Evolutionary conservation across 1,139 yeast genomes (phyloP).

Genomic region (Sugiyamaella pinicola): DNA sequence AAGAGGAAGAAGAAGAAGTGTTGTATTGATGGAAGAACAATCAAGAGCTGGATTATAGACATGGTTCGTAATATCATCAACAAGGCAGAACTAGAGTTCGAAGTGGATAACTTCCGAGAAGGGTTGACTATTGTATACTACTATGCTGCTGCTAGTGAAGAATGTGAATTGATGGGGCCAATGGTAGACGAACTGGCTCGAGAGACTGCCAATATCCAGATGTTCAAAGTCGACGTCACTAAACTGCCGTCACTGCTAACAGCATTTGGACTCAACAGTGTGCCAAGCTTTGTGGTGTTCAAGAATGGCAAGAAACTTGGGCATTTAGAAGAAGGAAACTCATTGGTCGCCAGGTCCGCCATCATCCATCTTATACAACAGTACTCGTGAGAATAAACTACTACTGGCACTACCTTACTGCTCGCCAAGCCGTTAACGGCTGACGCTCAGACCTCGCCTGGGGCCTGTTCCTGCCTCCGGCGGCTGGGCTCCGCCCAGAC

Average conservation of each 20-base stretch:
- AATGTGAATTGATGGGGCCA: slow-evolving; percentile 18
- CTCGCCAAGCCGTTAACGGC: not conserved
- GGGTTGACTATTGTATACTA: slow-evolving; percentile 18
- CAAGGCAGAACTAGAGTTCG: slow-evolving; percentile 10
- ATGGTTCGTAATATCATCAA: slow-evolving; percentile 12
- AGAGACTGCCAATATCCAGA: slow-evolving; percentile 3
- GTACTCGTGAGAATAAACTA: slow-evolving; percentile 1
- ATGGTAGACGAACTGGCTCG: slow-evolving; percentile 17
- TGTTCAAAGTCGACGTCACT: slow-evolving; percentile 12
- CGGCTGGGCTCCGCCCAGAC: not conserved
- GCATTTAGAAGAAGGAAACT: slow-evolving; percentile 11
- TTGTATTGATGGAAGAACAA: no score
- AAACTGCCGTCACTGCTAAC: slow-evolving; percentile 12
- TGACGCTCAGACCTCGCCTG: no score
- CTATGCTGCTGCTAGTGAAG: slow-evolving; percentile 16
- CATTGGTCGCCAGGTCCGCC: slow-evolving; percentile 7
- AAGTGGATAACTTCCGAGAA: slow-evolving; percentile 4
- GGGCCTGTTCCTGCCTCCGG: not conserved
- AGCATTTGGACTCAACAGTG: slow-evolving; percentile 11
- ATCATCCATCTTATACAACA: slow-evolving; percentile 8
- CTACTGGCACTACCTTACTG: not conserved
- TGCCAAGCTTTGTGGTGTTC: slow-evolving; percentile 17
- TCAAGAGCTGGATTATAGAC: not conserved
- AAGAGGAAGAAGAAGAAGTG: no score
- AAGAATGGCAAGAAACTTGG: slow-evolving; percentile 16